phyloP scores from a whole-genome alignment of 805 yeast genomes.

The Starmerella bacillaris region DNA sequence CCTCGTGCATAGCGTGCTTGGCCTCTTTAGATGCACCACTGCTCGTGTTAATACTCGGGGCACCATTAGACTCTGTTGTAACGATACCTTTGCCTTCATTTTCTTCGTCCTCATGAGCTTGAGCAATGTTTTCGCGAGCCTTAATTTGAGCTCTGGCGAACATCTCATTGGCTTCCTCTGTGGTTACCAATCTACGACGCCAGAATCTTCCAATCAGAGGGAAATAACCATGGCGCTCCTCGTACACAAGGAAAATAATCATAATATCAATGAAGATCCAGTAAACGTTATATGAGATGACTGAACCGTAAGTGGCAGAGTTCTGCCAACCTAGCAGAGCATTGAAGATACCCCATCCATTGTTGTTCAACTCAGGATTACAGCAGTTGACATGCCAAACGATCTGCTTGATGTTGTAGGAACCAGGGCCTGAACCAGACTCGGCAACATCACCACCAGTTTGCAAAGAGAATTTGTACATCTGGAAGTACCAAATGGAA shows the following conservation, averaged over 20 bases:
- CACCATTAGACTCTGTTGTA: not conserved
- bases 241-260: conserved; percentile 48
- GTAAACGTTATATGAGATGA: conserved; percentile 70
- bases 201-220: conserved; percentile 31
- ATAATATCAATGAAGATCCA: conserved; percentile 54
- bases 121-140: conserved; percentile 10
- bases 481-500: conserved; percentile 80
- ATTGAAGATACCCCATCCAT: conserved; percentile 93
- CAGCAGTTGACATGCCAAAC: conserved; percentile 98
- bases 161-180: conserved; percentile 24
- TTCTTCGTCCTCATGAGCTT: conserved; percentile 13
- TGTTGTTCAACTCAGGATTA: conserved; percentile 60
- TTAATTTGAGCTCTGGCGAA: conserved; percentile 15
- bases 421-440: conserved; percentile 84
- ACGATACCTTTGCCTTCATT: not conserved
- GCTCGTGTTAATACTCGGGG: not conserved
- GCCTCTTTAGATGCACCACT: not conserved
- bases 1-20: not conserved
- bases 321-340: conserved; percentile 95
- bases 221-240: conserved; percentile 74
- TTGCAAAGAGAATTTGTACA: conserved; percentile 38
- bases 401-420: conserved; percentile 58
- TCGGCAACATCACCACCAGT: conserved; percentile 96
- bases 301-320: conserved; percentile 85
- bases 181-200: conserved; percentile 24